Percentiles rank a stretch among this genome's conserved stretches.
Evolutionary conservation across 805 yeast species (phyloP).

Genomic region (Pichia paraexigua): DNA sequence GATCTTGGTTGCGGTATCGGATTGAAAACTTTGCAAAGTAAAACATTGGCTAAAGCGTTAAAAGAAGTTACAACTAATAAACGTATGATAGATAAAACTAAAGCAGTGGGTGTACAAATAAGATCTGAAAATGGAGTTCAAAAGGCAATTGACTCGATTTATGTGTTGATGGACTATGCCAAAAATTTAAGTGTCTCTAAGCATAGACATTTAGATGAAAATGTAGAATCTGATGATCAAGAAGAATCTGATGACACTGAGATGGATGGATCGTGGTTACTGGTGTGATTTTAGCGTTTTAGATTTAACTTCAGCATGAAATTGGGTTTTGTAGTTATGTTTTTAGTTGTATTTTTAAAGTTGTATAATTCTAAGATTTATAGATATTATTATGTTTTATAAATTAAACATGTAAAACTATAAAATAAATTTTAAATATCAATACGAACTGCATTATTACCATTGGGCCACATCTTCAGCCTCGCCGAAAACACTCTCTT

Average conservation of each 20-base stretch:
- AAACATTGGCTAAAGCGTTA: conserved; percentile 59
- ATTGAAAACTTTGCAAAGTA: conserved; percentile 58
- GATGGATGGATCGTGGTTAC: conserved; percentile 26
- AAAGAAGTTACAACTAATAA: conserved; percentile 58
- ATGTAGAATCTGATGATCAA: conserved; percentile 14
- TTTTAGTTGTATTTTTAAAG: background rate
- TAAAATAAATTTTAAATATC: background rate
- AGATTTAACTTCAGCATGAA: too few relatives aligned
- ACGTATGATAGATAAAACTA: conserved; percentile 62
- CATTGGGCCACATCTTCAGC: conserved; percentile 94
- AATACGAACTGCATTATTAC: conserved; percentile 31
- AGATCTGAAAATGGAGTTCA: conserved; percentile 72
- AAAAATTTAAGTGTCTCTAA: conserved; percentile 45
- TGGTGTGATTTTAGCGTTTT: conserved; percentile 12
- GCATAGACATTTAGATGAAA: conserved; percentile 22
- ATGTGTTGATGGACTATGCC: conserved; percentile 73
- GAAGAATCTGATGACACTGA: conserved; percentile 10
- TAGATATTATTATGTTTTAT: too few relatives aligned
- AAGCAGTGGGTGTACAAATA: conserved; percentile 52
- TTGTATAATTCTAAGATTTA: too few relatives aligned
- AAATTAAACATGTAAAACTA: background rate
- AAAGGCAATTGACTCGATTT: conserved; percentile 70
- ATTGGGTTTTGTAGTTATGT: background rate
- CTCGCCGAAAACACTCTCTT: conserved; percentile 80
- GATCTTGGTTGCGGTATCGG: conserved; percentile 81